Base-by-base conservation (phyloP, 768 basidiomycete genomes). In the Ephemerocybe angulata region DNA sequence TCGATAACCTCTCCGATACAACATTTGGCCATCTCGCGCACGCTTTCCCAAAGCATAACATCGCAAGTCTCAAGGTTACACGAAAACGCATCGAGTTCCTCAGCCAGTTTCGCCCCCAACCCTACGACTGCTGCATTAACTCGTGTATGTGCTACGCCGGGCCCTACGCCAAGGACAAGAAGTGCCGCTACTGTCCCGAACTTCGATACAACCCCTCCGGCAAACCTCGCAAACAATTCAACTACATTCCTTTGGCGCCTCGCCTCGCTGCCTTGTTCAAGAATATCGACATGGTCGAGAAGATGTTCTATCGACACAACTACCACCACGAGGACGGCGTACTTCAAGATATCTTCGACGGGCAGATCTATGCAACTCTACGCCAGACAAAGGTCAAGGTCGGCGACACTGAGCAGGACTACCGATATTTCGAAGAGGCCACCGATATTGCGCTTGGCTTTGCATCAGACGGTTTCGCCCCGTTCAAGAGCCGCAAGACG, bases 361-460 rank as follows among this genome's bases (percentile, higher is more conserved):
- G 68, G 0, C 15, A 49, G 0, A 51, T 62, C 31, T 81, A 79
- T 54, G 54, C 55, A 5, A 13, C 37, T 0, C 66, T 75, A 0
- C 51, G 56, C 3, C 6, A 42, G 1, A 47, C 58, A 27, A 27
- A 59, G 10, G 71, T 77, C 30, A 24, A 49, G 2, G 19, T 58
- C 24, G 3, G 52, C 46, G 68, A 64, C 1, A 42, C 66, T 3
- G 41, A 38, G 6, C 58, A 62, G 0, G 30, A 35, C 0, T 62
- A 72, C 55, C 57, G 50, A 1, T 74, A 65, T 59, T 82, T 83
- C 52, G 62, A 63, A 0, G 67, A 71, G 19, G 38, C 35, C 0
- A 65, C 63, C 6, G 78, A 82, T 49, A 62, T 82, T 22, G 76
- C 78, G 1, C 65, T 82, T 6, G 72, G 68, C 0, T 52, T 80